Conservation (phyloP, 768 basidiomycete species). For the Melanogaster broomeanus region DNA sequence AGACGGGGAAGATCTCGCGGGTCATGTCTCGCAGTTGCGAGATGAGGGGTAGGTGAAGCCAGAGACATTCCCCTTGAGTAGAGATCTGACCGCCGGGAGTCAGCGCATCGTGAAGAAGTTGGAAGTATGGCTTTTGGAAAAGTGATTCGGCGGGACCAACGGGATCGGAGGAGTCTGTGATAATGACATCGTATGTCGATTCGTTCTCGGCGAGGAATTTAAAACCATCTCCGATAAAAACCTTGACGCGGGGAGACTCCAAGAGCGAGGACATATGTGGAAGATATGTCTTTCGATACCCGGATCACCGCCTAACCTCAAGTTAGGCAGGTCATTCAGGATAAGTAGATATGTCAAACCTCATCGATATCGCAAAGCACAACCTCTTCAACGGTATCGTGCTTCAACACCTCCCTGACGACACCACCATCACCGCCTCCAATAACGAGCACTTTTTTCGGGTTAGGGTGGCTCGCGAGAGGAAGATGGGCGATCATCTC, state of each 20-base stretch:
- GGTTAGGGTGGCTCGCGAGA: conserved; percentile 95
- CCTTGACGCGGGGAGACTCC: conserved; percentile 75
- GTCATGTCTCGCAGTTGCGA: conserved; percentile 69
- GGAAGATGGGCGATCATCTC: conserved; percentile 99
- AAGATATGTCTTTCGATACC: conserved; percentile 89
- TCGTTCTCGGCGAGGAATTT: conserved; percentile 91
- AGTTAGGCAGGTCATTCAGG: background rate
- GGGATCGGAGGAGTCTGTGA: conserved; percentile 98
- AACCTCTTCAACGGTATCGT: conserved; percentile 85
- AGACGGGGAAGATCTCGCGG: conserved; percentile 70
- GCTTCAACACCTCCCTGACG: conserved; percentile 95
- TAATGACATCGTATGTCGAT: conserved; percentile 92
- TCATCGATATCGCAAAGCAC: conserved; percentile 98
- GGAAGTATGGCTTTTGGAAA: conserved; percentile 97
- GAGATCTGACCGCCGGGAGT: conserved; percentile 89
- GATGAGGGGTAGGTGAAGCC: conserved; percentile 92
- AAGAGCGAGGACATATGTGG: conserved; percentile 92
- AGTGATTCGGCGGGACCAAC: conserved; percentile 93
- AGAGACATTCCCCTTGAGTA: conserved; percentile 94
- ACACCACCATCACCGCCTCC: conserved; percentile 99
- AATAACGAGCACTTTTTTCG: conserved; percentile 93
- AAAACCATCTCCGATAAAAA: conserved; percentile 94
- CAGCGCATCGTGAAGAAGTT: conserved; percentile 88
- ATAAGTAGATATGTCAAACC: conserved; percentile 38
- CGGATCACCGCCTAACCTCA: conserved; percentile 79